Conservation (phyloP, 208 protist genomes). For the Jaenimonas drosophilae region DNA sequence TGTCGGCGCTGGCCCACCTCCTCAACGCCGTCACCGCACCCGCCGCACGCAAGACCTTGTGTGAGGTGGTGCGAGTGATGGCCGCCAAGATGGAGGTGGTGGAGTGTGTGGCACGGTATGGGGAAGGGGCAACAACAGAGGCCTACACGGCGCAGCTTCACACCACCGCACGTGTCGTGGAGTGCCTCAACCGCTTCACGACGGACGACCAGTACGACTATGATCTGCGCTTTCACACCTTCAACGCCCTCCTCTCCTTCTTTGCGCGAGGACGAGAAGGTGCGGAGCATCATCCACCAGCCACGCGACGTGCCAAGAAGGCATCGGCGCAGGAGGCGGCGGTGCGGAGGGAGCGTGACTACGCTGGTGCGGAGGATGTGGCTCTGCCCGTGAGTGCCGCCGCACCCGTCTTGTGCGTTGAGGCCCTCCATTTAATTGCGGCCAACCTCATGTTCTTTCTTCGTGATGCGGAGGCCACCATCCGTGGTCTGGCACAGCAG, state of each 20-base stretch:
- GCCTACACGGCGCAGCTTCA: constrained; percentile 30
- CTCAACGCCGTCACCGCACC: constrained; percentile 74
- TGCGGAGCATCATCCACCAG: constrained; percentile 20
- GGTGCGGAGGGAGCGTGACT: constrained; percentile 46
- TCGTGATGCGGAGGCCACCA: constrained; percentile 70
- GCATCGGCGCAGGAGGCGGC: not conserved
- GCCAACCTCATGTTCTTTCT: constrained; percentile 78
- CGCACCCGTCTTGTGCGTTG: constrained; percentile 39
- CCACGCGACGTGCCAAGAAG: not conserved
- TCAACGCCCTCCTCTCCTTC: constrained; percentile 64
- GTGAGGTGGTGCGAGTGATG: constrained; percentile 20
- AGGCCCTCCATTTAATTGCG: constrained; percentile 42
- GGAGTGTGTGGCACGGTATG: constrained; percentile 1
- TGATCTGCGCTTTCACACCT: constrained; percentile 79
- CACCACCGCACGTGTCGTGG: constrained; percentile 47
- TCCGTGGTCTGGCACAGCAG: constrained; percentile 53
- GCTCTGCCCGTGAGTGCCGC: constrained; percentile 38
- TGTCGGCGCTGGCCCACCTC: constrained; percentile 50
- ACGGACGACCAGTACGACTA: constrained; percentile 75
- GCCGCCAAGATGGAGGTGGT: constrained; percentile 13
- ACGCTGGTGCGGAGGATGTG: constrained; percentile 54
- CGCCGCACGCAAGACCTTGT: constrained; percentile 51
- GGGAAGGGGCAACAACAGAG: not conserved
- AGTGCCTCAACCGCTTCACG: constrained; percentile 70
- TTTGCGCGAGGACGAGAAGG: constrained; percentile 68